A percentile compares a stretch with the other conserved stretches of the same genome.
Evolutionary conservation across 768 basidiomycete genomes (phyloP).

Genomic region (Hericium erinaceus): DNA sequence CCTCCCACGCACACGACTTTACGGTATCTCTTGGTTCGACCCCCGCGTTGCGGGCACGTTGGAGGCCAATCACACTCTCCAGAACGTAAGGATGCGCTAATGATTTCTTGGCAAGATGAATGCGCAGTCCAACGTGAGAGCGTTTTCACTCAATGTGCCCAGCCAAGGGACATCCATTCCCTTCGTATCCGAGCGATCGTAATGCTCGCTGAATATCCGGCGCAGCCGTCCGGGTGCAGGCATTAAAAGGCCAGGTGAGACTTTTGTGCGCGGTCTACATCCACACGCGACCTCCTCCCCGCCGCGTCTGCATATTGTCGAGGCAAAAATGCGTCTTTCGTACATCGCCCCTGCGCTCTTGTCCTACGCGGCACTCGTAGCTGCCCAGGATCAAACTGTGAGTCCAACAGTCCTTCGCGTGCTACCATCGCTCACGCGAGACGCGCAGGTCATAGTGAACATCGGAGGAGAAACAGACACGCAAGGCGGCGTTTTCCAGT

Average conservation of each 20-base stretch:
- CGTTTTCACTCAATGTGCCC: background rate
- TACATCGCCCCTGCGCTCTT: background rate
- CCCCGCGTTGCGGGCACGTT: no score
- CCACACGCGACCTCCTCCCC: background rate
- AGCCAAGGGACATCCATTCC: background rate
- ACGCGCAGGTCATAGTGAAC: background rate
- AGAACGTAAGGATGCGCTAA: background rate
- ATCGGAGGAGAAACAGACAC: background rate
- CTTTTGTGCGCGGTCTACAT: background rate
- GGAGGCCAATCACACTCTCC: background rate
- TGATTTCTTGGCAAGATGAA: background rate
- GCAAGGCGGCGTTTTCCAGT: constrained; percentile 29
- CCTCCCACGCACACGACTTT: no score
- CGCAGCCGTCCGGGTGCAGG: background rate
- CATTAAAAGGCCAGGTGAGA: background rate
- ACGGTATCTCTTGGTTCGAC: no score
- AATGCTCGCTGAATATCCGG: background rate
- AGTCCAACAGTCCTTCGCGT: background rate
- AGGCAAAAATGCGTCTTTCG: background rate
- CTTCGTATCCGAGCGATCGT: background rate
- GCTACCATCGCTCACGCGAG: background rate
- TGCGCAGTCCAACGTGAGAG: background rate
- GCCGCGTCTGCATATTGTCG: background rate
- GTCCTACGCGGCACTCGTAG: background rate
- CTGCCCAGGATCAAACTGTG: constrained; percentile 2